Evolutionary conservation across 495 filamentous ascomycete species (phyloP), one percentile per base, ranked within the genome.

Genomic region (Viridothelium virens): DNA sequence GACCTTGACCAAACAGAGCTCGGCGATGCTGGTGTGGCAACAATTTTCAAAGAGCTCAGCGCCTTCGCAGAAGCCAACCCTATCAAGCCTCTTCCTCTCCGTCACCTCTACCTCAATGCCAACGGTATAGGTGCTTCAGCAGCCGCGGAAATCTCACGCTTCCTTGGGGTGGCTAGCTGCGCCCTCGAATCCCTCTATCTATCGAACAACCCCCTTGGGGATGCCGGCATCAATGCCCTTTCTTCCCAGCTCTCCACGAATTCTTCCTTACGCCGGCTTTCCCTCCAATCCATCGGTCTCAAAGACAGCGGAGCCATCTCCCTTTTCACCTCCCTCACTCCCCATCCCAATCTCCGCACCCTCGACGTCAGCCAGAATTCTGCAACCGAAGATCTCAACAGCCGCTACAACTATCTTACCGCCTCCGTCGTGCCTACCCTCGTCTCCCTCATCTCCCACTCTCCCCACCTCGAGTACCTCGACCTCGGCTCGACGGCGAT

Each of bases 1-100:
- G 75, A 80, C 69, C 70, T 80, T 11, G 78, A 79, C 48, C 76
- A 78, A 61, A 79, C 77, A 2, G 73, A 78, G 63, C 68, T 81
- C 0, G 75, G 77, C 36, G 76, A 79, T 63, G 68, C 41, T 1
- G 79, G 77, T 25, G 71, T 77, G 12, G 67, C 70, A 4, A 64
- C 66, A 6, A 68, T 79, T 4, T 78, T 81, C 70, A 56, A 50
- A 0, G 41, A 50, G 18, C 68, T 79, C 36, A 70, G 67, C 9
- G 62, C 36, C 18, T 46, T 74, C 44, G 48, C 48, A 53, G 48
- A 53, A 25, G 18, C 5, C 18, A 16, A 53, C 16, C 48, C 48
- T 5, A 38, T 56, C 0, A 65, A 66, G 25, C 63, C 68, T 10
- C 25, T 73, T 1, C 33, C 76, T 25, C 72, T 79, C 3, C 66